phyloP scores from a whole-genome alignment of 345 rosid species.

The Barbarea vulgaris region DNA sequence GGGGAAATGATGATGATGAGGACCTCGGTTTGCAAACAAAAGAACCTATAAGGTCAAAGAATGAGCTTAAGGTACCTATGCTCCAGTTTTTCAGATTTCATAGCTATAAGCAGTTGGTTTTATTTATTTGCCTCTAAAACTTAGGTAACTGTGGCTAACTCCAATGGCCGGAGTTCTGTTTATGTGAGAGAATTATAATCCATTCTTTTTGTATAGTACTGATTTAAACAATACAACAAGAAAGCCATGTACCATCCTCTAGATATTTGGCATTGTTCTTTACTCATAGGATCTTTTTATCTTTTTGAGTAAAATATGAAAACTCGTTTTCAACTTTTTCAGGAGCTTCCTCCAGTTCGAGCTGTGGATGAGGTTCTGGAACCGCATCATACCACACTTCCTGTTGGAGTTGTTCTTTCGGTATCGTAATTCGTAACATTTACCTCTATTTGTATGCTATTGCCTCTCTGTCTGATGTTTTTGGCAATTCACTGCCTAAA shows the following conservation, averaged over 20 bases:
- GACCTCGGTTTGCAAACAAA: conserved; percentile 43
- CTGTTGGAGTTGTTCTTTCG: conserved; percentile 87
- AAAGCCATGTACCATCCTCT: not conserved
- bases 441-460: conserved; percentile 7
- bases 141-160: not conserved
- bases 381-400: conserved; percentile 66
- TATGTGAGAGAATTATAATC: not conserved
- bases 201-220: conserved; percentile 4
- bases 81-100: conserved; percentile 25
- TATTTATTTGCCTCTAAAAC: not conserved
- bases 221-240: not conserved
- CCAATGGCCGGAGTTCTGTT: not conserved
- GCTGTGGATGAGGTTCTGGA: conserved; percentile 59
- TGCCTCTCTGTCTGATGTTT: conserved; percentile 23
- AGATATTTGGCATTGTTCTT: not conserved
- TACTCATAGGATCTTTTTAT: not conserved
- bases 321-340: conserved; percentile 16
- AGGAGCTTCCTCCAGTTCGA: conserved; percentile 89
- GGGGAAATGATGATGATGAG: conserved; percentile 53
- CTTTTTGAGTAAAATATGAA: not conserved
- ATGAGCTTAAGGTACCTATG: conserved; percentile 67
- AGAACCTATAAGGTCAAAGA: conserved; percentile 79
- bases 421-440: conserved; percentile 39
- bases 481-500: conserved; percentile 8
- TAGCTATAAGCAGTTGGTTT: not conserved